phyloP scores from a whole-genome alignment of 75 land plant genomes.

The Cupressus sempervirens region DNA sequence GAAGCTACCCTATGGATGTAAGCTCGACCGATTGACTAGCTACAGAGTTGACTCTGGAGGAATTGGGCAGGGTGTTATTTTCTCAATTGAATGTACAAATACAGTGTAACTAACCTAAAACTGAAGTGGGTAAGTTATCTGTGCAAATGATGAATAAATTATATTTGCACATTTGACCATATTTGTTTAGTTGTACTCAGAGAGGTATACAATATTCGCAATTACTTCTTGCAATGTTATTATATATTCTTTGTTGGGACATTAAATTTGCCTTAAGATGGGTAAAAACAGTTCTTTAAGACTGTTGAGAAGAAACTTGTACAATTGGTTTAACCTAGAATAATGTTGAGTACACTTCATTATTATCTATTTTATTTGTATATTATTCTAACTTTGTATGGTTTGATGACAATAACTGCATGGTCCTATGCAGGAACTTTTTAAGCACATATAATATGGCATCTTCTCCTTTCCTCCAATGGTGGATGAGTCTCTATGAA shows the following conservation, averaged over 20 bases:
- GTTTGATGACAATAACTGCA: background rate
- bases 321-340: background rate
- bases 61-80: background rate
- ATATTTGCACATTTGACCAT: background rate
- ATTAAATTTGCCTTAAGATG: background rate
- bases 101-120: background rate
- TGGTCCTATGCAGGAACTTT: no score
- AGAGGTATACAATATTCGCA: background rate
- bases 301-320: background rate
- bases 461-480: no score
- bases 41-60: background rate
- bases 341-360: background rate
- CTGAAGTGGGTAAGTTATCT: background rate
- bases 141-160: background rate
- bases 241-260: background rate
- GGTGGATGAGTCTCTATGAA: no score
- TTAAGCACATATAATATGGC: no score
- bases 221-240: background rate
- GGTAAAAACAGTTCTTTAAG: background rate
- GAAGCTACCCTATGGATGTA: constrained; percentile 82
- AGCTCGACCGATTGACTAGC: background rate
- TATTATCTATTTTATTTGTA: background rate
- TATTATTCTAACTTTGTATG: background rate
- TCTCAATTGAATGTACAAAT: background rate
- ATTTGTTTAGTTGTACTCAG: background rate